Percentiles rank a stretch among this genome's conserved stretches.
These are phyloP conservation scores for Phaffia australis DNA, from an alignment of 768 basidiomycete species.

Conservation along the genomic window DNA sequence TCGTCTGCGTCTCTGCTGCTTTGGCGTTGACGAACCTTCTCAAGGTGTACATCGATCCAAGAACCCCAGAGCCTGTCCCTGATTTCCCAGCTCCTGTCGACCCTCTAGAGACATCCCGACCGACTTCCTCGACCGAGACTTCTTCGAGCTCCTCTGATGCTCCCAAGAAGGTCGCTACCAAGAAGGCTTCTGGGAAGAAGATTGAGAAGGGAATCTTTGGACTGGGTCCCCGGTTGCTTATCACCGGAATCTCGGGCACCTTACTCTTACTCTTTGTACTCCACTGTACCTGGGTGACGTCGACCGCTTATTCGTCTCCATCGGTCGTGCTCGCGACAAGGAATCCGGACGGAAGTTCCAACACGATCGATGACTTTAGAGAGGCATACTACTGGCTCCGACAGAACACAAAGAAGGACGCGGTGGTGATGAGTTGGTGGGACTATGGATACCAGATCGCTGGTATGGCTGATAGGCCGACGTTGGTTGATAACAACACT, in stretches of 20 bases:
- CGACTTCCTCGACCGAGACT: constrained; percentile 35
- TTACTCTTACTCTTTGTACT: constrained; percentile 82
- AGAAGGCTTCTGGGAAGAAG: constrained; percentile 28
- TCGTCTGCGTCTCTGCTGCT: constrained; percentile 87
- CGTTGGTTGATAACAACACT: constrained; percentile 91
- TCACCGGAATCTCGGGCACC: constrained; percentile 61
- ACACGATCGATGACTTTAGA: constrained; percentile 97
- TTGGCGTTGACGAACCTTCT: constrained; percentile 78
- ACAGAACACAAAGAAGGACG: constrained; percentile 82
- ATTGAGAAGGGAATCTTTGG: constrained; percentile 57
- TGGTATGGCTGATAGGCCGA: constrained; percentile 88
- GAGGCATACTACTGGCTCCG: constrained; percentile 99
- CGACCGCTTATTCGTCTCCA: constrained; percentile 89
- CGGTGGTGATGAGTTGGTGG: constrained; percentile 99
- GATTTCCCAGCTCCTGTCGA: constrained; percentile 34
- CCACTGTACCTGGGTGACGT: constrained; percentile 95
- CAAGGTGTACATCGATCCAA: constrained; percentile 80
- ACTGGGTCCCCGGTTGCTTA: constrained; percentile 65
- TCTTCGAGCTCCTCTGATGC: constrained; percentile 33
- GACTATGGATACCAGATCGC: constrained; percentile 99
- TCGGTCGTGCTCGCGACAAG: constrained; percentile 84
- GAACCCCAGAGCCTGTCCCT: constrained; percentile 46
- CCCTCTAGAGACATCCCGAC: constrained; percentile 31
- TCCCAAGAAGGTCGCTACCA: constrained; percentile 44
- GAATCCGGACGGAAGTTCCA: constrained; percentile 69